Conservation (phyloP, 345 rosid genomes). For the Citrus cavaleriei region DNA sequence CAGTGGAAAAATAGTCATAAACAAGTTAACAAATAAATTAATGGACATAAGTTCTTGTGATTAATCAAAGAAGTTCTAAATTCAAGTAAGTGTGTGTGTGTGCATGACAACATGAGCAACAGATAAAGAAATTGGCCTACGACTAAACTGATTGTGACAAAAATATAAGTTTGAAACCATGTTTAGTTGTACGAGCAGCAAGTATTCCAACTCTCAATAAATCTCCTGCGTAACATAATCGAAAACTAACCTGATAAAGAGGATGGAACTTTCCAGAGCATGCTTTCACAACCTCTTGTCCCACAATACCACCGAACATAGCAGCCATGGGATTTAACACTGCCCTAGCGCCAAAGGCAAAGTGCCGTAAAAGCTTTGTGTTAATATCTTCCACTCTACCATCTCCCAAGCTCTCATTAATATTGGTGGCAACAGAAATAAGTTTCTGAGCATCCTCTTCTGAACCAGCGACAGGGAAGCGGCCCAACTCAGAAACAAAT, state of each 20-base stretch:
- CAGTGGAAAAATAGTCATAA: too few relatives aligned
- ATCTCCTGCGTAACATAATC: not conserved
- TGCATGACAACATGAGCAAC: not conserved
- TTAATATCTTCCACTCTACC: constrained; percentile 67
- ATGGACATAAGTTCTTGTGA: not conserved
- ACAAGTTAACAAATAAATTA: not conserved
- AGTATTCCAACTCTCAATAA: not conserved
- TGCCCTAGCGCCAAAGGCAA: constrained; percentile 95
- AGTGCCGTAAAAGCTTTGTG: constrained; percentile 70
- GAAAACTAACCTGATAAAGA: constrained; percentile 68
- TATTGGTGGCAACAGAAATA: constrained; percentile 51
- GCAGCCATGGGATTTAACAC: constrained; percentile 99
- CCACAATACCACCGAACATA: constrained; percentile 98
- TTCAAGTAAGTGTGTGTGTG: not conserved
- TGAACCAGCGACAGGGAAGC: constrained; percentile 86
- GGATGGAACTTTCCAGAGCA: constrained; percentile 99
- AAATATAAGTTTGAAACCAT: not conserved
- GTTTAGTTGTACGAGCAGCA: not conserved
- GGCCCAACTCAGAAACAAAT: constrained; percentile 58
- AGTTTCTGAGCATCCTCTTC: constrained; percentile 87
- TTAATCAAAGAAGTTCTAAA: not conserved
- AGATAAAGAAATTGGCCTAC: not conserved
- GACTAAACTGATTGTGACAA: not conserved
- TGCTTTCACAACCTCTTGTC: constrained; percentile 98
- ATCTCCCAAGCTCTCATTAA: constrained; percentile 74